Percentiles rank a stretch among this genome's conserved stretches.
phyloP scores from a whole-genome alignment of 768 basidiomycete species.

The Guyanaporus albipodus region DNA sequence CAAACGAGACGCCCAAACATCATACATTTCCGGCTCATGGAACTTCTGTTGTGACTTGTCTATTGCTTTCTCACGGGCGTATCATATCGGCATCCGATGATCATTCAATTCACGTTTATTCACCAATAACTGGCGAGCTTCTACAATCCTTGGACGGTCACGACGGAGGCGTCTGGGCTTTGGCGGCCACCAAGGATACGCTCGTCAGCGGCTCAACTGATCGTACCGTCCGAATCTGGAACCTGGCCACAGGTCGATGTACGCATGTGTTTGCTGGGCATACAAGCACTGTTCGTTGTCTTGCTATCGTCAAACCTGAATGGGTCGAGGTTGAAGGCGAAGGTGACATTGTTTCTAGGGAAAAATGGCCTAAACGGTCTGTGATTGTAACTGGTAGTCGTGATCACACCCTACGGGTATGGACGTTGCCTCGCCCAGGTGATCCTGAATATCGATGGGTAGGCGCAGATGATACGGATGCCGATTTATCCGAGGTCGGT shows the following conservation, averaged over 20 bases:
- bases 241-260: constrained; percentile 71
- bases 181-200: constrained; percentile 84
- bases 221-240: constrained; percentile 91
- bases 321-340: constrained; percentile 72
- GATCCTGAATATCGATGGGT: constrained; percentile 74
- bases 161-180: constrained; percentile 95
- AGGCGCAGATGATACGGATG: constrained; percentile 56
- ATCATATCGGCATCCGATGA: constrained; percentile 98
- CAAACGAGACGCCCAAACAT: constrained; percentile 66
- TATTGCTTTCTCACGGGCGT: constrained; percentile 90
- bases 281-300: constrained; percentile 92
- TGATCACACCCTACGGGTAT: constrained; percentile 63
- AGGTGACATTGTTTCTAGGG: constrained; percentile 54
- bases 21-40: constrained; percentile 86
- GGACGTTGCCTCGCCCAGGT: constrained; percentile 62
- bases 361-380: constrained; percentile 70
- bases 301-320: constrained; percentile 94
- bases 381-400: constrained; percentile 71
- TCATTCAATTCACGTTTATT: constrained; percentile 93
- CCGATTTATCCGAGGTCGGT: constrained; percentile 51
- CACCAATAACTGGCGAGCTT: constrained; percentile 76
- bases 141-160: constrained; percentile 80
- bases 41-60: constrained; percentile 88
- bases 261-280: constrained; percentile 96
- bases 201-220: constrained; percentile 93